Conservation (phyloP, 345 rosid species). For the Kandelia obovata region DNA sequence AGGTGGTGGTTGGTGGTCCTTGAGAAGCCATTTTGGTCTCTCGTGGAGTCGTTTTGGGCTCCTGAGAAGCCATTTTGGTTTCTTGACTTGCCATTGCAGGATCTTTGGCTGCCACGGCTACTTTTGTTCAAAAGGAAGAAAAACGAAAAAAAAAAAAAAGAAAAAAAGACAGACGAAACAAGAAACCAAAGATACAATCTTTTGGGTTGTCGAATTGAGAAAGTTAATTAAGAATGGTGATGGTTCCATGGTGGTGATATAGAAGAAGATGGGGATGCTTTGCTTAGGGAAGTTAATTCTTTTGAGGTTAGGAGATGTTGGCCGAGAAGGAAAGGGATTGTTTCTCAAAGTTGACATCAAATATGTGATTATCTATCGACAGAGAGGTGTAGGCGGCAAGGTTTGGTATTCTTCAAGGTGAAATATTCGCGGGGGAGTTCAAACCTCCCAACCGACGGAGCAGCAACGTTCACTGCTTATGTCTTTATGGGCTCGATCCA, state of each 20-base stretch:
- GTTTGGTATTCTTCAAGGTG: slow-evolving; percentile 60
- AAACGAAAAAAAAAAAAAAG: background rate
- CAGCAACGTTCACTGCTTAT: too few species aligned
- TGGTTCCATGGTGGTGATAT: slow-evolving; percentile 29
- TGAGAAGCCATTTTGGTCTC: background rate
- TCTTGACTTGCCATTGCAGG: background rate
- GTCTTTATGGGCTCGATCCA: too few species aligned
- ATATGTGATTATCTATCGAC: background rate
- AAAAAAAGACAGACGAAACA: background rate
- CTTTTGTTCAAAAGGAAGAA: too few species aligned
- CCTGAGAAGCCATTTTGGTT: background rate
- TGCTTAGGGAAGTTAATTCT: slow-evolving; percentile 33
- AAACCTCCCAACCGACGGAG: too few species aligned
- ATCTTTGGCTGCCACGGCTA: slow-evolving; percentile 27
- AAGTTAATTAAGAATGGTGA: background rate
- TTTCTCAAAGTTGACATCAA: slow-evolving; percentile 4
- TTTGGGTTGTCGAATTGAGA: background rate
- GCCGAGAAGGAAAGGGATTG: slow-evolving; percentile 62
- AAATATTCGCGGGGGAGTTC: slow-evolving; percentile 1
- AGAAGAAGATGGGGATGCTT: slow-evolving; percentile 41
- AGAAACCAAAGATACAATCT: background rate
- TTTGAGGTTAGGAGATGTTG: slow-evolving; percentile 39
- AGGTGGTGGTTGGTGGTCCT: background rate
- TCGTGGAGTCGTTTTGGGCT: background rate
- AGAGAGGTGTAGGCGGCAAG: slow-evolving; percentile 30